Base-by-base conservation (phyloP, 2,329 filamentous ascomycete species). In the Claviceps purpurea region DNA sequence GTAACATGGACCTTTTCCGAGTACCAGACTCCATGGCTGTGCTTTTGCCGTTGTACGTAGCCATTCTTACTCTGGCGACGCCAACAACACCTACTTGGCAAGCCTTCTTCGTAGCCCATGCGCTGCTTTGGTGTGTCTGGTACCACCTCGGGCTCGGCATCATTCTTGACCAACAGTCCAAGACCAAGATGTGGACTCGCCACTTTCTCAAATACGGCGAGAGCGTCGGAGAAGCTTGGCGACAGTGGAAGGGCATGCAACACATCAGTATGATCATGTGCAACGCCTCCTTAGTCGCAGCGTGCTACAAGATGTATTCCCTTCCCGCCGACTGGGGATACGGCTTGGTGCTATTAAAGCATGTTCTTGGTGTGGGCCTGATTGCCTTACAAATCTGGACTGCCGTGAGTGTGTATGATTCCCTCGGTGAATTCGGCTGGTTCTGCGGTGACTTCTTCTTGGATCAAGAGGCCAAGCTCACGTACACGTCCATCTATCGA, bases 381-480 rank as follows among this genome's bases (percentile, higher is more conserved):
- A 82, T 97, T 54, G 82, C 85, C 11, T 76, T 98, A 49, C 93
- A 98, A 63, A 69, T 94, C 18, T 98, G 93, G 93, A 95, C 90
- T 1, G 85, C 89, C 1, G 75, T 87, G 57, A 96, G 89, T 66
- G 90, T 97, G 59, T 95, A 97, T 66, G 89, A 96, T 49, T 94
- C 89, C 2, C 80, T 98, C 0, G 93, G 93, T 52, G 93, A 98
- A 64, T 98, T 97, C 62, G 93, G 93, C 60, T 98, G 91, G 91
- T 97, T 97, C 74, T 97, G 90, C 63, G 93, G 93, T 18, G 93
- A 98, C 65, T 98, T 97, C 73, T 97, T 98, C 75, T 96, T 93
- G 64, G 89, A 96, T 56, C 85, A 88, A 46, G 81, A 84, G 11
- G 84, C 85, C 13, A 95, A 93, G 69, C 76, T 97, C 56, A 97